phyloP scores from a whole-genome alignment of 805 yeast species.

The Yarrowia phangngaensis region DNA sequence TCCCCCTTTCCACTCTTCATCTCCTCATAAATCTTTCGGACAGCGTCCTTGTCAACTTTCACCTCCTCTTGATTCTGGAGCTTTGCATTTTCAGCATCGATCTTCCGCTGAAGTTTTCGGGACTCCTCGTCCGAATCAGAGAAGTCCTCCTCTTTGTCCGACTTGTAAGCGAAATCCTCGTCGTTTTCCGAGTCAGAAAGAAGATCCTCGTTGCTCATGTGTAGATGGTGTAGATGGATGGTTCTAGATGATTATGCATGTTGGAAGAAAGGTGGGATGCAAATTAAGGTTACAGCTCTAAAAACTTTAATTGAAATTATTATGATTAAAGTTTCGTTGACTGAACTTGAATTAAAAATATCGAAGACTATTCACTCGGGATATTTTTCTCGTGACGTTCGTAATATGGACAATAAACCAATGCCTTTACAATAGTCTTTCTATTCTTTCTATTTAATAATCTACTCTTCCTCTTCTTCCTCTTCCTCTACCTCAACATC shows the following conservation, averaged over 20 bases:
- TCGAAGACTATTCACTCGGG: no score
- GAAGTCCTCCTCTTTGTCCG: slow-evolving; percentile 26
- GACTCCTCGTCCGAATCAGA: slow-evolving; percentile 26
- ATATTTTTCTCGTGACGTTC: no score
- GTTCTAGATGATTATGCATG: no score
- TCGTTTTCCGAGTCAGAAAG: slow-evolving; percentile 27
- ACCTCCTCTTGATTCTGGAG: slow-evolving; percentile 8
- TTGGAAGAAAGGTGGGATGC: no score
- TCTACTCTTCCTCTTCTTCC: slow-evolving; percentile 11
- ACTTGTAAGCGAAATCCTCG: slow-evolving; percentile 21
- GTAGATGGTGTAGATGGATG: neutral
- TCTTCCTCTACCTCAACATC: slow-evolving; percentile 12
- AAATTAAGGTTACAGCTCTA: no score
- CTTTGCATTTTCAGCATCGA: slow-evolving; percentile 6
- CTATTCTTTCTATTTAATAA: no score
- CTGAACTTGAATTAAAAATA: no score
- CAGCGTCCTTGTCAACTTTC: slow-evolving; percentile 16
- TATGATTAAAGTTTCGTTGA: no score
- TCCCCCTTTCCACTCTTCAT: slow-evolving; percentile 9
- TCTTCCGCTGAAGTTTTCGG: slow-evolving; percentile 16
- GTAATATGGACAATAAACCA: no score
- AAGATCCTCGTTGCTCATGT: slow-evolving; percentile 16
- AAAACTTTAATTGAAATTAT: no score
- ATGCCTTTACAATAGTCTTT: no score
- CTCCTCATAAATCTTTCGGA: slow-evolving; percentile 19